These are phyloP conservation scores for Metschnikowia matae DNA, from an alignment of 805 yeast genomes.

Conservation along the genomic window DNA sequence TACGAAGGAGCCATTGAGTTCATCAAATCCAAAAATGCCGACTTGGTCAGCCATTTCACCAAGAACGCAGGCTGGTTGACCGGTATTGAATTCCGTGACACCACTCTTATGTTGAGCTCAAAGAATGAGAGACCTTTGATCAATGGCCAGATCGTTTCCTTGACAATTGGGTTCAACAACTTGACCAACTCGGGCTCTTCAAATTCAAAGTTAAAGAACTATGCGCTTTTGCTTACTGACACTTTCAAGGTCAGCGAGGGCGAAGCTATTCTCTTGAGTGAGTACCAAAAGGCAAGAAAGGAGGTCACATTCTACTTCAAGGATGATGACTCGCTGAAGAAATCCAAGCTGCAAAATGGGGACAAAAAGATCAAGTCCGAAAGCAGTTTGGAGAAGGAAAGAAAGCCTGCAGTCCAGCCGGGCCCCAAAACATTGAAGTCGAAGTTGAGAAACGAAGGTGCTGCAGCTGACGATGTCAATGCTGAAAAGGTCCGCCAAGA, in stretches of 20 bases:
- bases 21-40: constrained; percentile 59
- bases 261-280: constrained; percentile 66
- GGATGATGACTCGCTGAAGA: constrained; percentile 52
- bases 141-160: constrained; percentile 70
- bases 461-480: constrained; percentile 58
- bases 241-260: constrained; percentile 66
- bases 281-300: constrained; percentile 62
- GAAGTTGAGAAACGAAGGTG: constrained; percentile 72
- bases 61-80: constrained; percentile 84
- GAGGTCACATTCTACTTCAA: constrained; percentile 84
- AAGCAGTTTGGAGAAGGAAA: constrained; percentile 32
- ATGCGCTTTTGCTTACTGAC: constrained; percentile 74
- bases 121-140: constrained; percentile 65
- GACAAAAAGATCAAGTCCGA: constrained; percentile 34
- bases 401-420: constrained; percentile 25
- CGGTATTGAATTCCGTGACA: constrained; percentile 87
- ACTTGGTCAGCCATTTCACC: constrained; percentile 58
- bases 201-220: constrained; percentile 51
- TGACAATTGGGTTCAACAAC: constrained; percentile 74
- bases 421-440: constrained; percentile 71
- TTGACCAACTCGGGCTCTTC: constrained; percentile 45
- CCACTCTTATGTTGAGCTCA: constrained; percentile 64
- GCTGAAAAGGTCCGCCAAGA: constrained; percentile 78
- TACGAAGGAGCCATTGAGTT: constrained; percentile 60
- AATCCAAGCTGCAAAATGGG: constrained; percentile 16